Base-by-base conservation (phyloP, 208 protist species). In the Novymonas esmeraldas region DNA sequence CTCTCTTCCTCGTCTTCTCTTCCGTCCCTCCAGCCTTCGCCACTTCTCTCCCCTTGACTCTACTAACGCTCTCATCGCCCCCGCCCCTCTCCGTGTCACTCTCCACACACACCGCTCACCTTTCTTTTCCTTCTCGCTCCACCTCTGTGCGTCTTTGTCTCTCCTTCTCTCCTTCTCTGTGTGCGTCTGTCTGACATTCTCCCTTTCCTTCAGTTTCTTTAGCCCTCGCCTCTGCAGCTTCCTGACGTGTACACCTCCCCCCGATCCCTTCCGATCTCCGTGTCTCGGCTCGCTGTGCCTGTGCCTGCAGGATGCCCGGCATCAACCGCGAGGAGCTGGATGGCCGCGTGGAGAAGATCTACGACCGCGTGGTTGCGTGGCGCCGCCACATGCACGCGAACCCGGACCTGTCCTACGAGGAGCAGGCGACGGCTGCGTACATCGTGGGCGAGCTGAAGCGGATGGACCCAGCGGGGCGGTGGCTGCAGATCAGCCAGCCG, bases 301-400 rank as follows among this genome's bases (percentile, higher is more conserved):
- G n/a, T 57, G 18, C 31, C 9, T 10, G 16, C 28, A 55, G n/a
- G 6, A 65, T 65, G 61, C 61, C 61, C 2, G 33, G 49, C 62
- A 67, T 70, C n/a, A 29, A 73, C 59, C 51, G 48, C 24, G 60
- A 36, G 14, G 46, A 72, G 69, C 55, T 77, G 2, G 63, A 77
- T 33, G 41, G 16, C 10, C 44, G 58, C 20, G 70, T 69, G 44
- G 55, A 60, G 52, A 64, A 26, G 54, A 60, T 87, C 13, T 67
- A 76, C 52, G 61, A 56, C 22, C 71, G 84, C 63, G 78, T 84
- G 60, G 75, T 87, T 7, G 70, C 64, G 52, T 90, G 80, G 80
- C 80, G 84, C 57, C 84, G 81, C 48, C 52, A 90, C 76, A 84
- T 87, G 38, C 84, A 90, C 64, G 71, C 52, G 31, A 76, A 82